Evolutionary conservation across 495 filamentous ascomycete species (phyloP).

Genomic region (Cenococcum geophilum): DNA sequence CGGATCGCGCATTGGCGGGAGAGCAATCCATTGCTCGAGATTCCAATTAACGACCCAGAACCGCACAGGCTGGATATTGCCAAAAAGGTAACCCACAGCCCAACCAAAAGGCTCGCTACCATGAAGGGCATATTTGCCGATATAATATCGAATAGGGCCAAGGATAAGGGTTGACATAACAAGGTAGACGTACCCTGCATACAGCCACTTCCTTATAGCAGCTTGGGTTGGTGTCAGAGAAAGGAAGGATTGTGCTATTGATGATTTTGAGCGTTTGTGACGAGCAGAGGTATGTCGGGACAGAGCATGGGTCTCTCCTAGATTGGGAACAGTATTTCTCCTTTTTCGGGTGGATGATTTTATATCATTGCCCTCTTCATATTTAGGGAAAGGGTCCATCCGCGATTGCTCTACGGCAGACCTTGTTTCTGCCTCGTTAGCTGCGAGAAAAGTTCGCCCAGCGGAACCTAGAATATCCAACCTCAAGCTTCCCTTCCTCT

Average conservation of each 20-base stretch:
- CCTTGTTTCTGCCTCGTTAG: constrained; percentile 13
- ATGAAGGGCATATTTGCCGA: constrained; percentile 58
- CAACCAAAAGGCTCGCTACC: constrained; percentile 81
- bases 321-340: constrained; percentile 21
- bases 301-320: background rate
- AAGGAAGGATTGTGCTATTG: constrained; percentile 64
- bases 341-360: background rate
- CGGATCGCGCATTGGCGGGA: constrained; percentile 50
- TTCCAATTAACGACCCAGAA: constrained; percentile 59
- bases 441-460: background rate
- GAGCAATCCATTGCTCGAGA: constrained; percentile 67
- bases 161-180: constrained; percentile 58
- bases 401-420: constrained; percentile 24
- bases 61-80: constrained; percentile 53
- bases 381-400: background rate
- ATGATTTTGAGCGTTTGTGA: constrained; percentile 60
- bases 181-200: constrained; percentile 70
- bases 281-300: constrained; percentile 32
- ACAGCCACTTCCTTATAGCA: constrained; percentile 68
- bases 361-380: background rate
- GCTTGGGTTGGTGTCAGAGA: constrained; percentile 76
- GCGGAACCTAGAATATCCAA: constrained; percentile 16
- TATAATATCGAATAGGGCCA: constrained; percentile 62
- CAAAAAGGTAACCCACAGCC: constrained; percentile 84
- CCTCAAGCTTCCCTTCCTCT: constrained; percentile 14